A percentile compares a stretch with the other conserved stretches of the same genome.
phyloP scores from a whole-genome alignment of 352 stramenopile genomes.

The Plasmopara viticola region DNA sequence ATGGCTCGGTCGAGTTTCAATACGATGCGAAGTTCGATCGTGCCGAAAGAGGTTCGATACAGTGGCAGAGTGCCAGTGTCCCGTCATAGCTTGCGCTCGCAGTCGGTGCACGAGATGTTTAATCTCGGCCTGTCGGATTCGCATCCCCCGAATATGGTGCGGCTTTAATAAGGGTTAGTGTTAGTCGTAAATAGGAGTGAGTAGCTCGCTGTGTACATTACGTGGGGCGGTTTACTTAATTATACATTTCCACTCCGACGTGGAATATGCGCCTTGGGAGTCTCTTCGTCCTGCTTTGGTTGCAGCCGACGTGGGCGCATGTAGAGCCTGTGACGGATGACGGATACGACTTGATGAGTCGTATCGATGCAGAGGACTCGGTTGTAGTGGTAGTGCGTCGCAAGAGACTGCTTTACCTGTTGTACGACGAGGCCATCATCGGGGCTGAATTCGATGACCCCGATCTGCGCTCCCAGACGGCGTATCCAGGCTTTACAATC shows the following conservation, averaged over 20 bases:
- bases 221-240: too few relatives aligned
- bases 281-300: too few relatives aligned
- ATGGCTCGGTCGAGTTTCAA: conserved; percentile 12
- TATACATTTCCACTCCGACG: too few relatives aligned
- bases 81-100: conserved; percentile 13
- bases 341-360: conserved; percentile 19
- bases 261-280: too few relatives aligned
- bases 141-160: conserved; percentile 5
- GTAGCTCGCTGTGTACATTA: too few relatives aligned
- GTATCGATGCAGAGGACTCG: conserved; percentile 40
- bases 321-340: conserved; percentile 12
- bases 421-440: conserved; percentile 79
- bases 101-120: conserved; percentile 23
- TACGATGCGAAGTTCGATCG: not conserved
- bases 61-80: not conserved
- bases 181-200: too few relatives aligned
- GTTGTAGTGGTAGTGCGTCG: conserved; percentile 53
- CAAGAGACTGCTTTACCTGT: conserved; percentile 44
- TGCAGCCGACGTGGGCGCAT: too few relatives aligned
- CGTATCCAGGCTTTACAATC: conserved; percentile 75
- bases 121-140: conserved; percentile 13
- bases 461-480: conserved; percentile 48
- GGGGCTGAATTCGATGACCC: conserved; percentile 69
- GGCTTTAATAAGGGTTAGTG: too few relatives aligned
- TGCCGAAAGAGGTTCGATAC: conserved; percentile 7